Percentiles rank a stretch among this genome's conserved stretches.
Conservation (phyloP, 495 filamentous ascomycete species). For the Penicillium samsonianum region DNA sequence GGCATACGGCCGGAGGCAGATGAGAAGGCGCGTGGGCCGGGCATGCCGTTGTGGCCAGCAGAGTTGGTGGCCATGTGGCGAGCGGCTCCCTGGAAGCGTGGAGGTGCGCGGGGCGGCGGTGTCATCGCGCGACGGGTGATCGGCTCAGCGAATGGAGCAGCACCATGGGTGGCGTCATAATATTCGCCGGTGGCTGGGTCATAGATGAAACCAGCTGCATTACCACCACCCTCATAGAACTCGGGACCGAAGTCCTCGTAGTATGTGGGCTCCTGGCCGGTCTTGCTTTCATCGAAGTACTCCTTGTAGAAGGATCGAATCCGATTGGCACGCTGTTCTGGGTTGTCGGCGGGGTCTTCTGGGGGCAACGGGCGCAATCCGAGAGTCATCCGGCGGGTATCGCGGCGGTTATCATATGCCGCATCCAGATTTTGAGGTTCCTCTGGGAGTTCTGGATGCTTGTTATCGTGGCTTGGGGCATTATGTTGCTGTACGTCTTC, state of each 20-base stretch:
- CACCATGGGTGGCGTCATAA: constrained; percentile 55
- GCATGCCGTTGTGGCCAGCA: constrained; percentile 46
- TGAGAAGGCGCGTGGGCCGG: constrained; percentile 64
- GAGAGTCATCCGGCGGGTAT: constrained; percentile 77
- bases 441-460: constrained; percentile 25
- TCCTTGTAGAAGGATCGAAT: constrained; percentile 99
- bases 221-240: constrained; percentile 53
- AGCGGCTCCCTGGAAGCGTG: constrained; percentile 62
- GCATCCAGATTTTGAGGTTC: constrained; percentile 30
- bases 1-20: constrained; percentile 63
- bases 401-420: constrained; percentile 46
- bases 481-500: constrained; percentile 27
- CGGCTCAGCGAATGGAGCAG: constrained; percentile 73
- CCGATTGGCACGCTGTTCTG: constrained; percentile 90
- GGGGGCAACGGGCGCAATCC: constrained; percentile 91
- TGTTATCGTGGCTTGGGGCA: constrained; percentile 12
- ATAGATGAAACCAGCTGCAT: constrained; percentile 54
- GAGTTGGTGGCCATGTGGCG: constrained; percentile 52
- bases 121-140: constrained; percentile 93
- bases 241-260: constrained; percentile 70
- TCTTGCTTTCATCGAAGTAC: constrained; percentile 89
- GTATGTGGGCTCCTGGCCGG: constrained; percentile 52
- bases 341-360: constrained; percentile 80
- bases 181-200: constrained; percentile 76
- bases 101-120: constrained; percentile 78